Conservation (phyloP, 2,329 filamentous ascomycete genomes). For the Lizonia empirigonia region DNA sequence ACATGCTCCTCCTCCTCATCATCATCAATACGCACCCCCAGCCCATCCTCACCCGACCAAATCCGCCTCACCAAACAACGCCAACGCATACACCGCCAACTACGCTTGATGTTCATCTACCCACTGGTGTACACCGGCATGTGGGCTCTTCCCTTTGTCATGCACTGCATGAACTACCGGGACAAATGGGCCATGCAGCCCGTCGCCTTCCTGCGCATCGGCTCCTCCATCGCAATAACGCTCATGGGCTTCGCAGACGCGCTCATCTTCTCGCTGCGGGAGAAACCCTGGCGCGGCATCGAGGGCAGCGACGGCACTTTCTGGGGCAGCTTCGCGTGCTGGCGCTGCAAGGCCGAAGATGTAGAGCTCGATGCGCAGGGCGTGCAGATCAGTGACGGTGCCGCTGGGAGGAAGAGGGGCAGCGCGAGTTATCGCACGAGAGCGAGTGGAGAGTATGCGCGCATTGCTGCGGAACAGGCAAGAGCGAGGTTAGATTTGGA, state of each 20-base stretch:
- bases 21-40: not conserved
- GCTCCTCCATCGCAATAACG: conserved; percentile 64
- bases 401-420: not conserved
- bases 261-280: conserved; percentile 69
- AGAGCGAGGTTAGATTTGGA: conserved; percentile 49
- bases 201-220: conserved; percentile 62
- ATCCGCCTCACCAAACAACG: conserved; percentile 46
- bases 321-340: conserved; percentile 41
- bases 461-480: conserved; percentile 44
- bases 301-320: conserved; percentile 52
- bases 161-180: conserved; percentile 66
- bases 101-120: conserved; percentile 77
- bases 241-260: conserved; percentile 72
- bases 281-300: conserved; percentile 72
- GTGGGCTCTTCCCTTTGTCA: conserved; percentile 74
- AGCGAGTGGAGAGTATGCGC: conserved; percentile 30
- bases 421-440: conserved; percentile 20
- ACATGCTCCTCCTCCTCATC: not conserved
- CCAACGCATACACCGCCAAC: conserved; percentile 67
- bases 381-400: not conserved
- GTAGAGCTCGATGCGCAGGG: not conserved
- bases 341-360: not conserved
- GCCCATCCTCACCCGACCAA: conserved; percentile 10
- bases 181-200: conserved; percentile 57
- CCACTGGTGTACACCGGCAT: conserved; percentile 73